Evolutionary conservation across 305 asterid species (phyloP), one percentile per base, ranked within the genome.

Genomic region (Fraxinus albicans): DNA sequence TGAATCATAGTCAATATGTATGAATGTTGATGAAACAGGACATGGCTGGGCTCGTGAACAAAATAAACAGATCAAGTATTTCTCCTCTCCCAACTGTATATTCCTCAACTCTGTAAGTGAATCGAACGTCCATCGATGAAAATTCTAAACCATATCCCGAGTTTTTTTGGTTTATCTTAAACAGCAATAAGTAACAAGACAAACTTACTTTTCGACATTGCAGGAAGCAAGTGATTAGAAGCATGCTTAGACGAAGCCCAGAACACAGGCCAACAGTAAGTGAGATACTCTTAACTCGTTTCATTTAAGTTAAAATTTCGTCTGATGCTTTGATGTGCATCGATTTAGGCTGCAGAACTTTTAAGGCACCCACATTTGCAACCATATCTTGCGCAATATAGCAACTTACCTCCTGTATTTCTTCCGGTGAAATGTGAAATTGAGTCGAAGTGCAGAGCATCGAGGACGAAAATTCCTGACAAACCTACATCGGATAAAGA

Each of bases 161-260:
- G 8, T 53, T 12, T n/a, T 4, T 4, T 63, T 23, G 6, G 40
- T 19, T 63, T 8, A 3, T 63, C 72, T 23, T 63, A 63, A 21
- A 63, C 72, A 7, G 72, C 13, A 63, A 17, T 21, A 23, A 63
- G 34, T 0, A 23, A 21, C 15, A 1, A 23, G 25, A 12, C 33
- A 9, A 25, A 44, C 50, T 17, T 15, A 3, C n/a, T 17, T 35
- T 42, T 82, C 35, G 78, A 35, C 77, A 17, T 77, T 83, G 79
- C 90, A 95, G 99, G 88, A 95, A 94, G 89, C 86, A 86, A 69
- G 82, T 95, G 77, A 95, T 94, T 85, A 91, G 93, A 84, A 91
- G 94, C 87, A 95, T 94, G 98, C 92, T 95, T 29, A 85, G 99
- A 44, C 92, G 91, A 88, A 94, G 90, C 83, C 95, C 97, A 2